These are phyloP conservation scores for Posidonia oceanica DNA, from an alignment of 116 monocot species.

Conservation along the genomic window DNA sequence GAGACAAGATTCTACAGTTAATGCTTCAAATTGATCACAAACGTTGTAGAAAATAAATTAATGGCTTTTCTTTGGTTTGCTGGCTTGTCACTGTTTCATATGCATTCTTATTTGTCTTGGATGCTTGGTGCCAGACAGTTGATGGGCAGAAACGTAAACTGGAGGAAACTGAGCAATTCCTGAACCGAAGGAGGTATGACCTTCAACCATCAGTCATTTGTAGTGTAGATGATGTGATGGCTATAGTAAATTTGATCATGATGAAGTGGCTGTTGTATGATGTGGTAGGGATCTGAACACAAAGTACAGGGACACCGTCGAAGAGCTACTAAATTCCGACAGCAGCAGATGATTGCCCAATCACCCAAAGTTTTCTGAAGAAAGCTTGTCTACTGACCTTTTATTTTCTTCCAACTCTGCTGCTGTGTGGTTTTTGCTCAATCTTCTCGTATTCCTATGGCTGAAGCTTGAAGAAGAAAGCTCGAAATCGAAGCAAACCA, in stretches of 20 bases:
- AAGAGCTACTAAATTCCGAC: slow-evolving; percentile 43
- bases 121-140: slow-evolving; percentile 40
- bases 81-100: too few species aligned
- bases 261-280: too few species aligned
- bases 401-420: too few species aligned
- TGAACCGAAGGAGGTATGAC: slow-evolving; percentile 63
- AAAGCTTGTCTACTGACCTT: neutral
- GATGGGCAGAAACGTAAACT: slow-evolving; percentile 66
- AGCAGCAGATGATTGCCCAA: slow-evolving; percentile 16
- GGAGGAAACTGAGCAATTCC: slow-evolving; percentile 63
- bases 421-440: too few species aligned
- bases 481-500: too few species aligned
- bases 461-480: too few species aligned
- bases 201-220: neutral
- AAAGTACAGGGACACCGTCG: slow-evolving; percentile 41
- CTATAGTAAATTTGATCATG: neutral
- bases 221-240: neutral
- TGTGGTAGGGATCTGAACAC: slow-evolving; percentile 52
- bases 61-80: neutral
- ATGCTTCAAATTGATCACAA: too few species aligned
- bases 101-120: too few species aligned
- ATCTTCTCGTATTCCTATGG: too few species aligned
- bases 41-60: too few species aligned
- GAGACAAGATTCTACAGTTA: too few species aligned
- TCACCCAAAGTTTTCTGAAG: neutral